Evolutionary conservation across 106 monocot species (phyloP), one percentile per base, ranked within the genome.

Genomic region (Dioscorea alata): DNA sequence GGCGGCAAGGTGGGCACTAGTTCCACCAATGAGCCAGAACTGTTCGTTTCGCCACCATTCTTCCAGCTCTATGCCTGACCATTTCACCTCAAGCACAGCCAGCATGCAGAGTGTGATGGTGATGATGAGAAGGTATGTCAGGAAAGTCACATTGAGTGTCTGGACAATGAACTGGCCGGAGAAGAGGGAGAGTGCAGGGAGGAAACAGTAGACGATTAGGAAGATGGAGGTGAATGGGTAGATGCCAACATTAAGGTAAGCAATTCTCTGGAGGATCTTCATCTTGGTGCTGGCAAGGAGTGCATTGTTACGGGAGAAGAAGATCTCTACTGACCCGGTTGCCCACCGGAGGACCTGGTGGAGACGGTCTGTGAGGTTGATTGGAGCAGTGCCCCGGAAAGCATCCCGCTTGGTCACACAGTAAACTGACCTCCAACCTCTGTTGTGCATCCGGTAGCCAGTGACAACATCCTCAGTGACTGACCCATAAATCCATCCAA

Each of bases 331-430:
- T 6, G 94, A 90, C 1, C 94, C 94, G 0, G 94, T 94, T 2
- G 94, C 94, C 94, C 94, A 94, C 23, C 94, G 77, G 48, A 94
- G 87, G 17, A 94, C 94, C 74, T 93, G 93, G 75, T 93, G 93
- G 42, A 93, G 93, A 33, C 93, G 64, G 65, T 93, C 93, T 0
- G 87, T 87, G 21, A 87, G 80, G 74, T 87, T 87, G 70, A 87
- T 83, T 4, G 87, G 87, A 23, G 87, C 87, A 9, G 88, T 84
- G 9, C 88, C 88, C 8, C 88, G 79, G 68, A 88, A 88, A 54
- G 88, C 77, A 35, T 88, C 88, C 2, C 84, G 83, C 49, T 77
- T 69, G 1, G 88, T 81, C 14, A 88, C 88, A n/a, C 88, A 88
- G 64, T 94, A 94, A 8, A 94, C 83, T 0, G 94, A 94, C 66